Conservation (phyloP, 179 eudicot species). For the Corrigiola litoralis region DNA sequence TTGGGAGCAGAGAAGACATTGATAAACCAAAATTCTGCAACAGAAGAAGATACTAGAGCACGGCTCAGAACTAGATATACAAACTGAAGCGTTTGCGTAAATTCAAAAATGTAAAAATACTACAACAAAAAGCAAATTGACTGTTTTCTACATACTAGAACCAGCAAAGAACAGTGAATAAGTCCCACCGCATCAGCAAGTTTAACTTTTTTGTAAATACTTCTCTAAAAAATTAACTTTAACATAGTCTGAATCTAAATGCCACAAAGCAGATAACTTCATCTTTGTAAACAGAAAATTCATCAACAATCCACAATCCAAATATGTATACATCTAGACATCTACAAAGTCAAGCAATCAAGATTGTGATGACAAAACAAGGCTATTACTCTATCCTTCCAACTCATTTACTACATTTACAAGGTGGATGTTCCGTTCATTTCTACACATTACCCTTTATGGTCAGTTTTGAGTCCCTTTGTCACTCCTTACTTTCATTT, state of each 20-base stretch:
- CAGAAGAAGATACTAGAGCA: too few species aligned
- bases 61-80: neutral
- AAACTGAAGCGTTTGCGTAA: neutral
- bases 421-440: too few species aligned
- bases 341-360: neutral
- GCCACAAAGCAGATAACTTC: too few species aligned
- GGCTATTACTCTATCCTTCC: too few species aligned
- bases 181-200: neutral
- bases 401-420: too few species aligned
- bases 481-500: too few species aligned
- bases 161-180: neutral
- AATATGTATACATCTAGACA: neutral
- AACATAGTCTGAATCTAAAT: neutral
- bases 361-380: neutral
- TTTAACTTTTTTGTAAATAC: neutral
- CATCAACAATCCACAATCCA: neutral
- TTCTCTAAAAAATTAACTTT: neutral
- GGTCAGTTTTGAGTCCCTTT: too few species aligned
- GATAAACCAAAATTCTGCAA: too few species aligned
- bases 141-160: neutral
- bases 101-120: neutral
- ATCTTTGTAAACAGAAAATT: neutral
- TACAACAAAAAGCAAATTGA: neutral
- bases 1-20: too few species aligned
- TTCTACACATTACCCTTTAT: too few species aligned